phyloP scores from a whole-genome alignment of 768 basidiomycete species.

The Psilocybe cubensis region DNA sequence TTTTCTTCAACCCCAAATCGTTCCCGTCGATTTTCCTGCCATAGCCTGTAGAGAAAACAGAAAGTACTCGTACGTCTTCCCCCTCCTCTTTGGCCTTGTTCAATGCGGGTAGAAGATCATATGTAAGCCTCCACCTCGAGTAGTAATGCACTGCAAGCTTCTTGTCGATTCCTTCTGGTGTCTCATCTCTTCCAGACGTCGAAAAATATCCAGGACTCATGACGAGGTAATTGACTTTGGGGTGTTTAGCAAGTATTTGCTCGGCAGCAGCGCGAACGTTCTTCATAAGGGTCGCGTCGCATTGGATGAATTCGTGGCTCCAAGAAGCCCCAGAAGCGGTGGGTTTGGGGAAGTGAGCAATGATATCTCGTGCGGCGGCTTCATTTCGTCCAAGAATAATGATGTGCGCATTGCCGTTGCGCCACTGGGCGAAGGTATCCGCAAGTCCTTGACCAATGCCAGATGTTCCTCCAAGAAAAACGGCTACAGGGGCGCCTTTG shows the following conservation, averaged over 20 bases:
- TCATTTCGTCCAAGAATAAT: constrained; percentile 53
- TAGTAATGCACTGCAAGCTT: constrained; percentile 29
- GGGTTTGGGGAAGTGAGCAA: constrained; percentile 36
- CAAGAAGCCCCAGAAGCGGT: background rate
- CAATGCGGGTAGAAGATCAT: constrained; percentile 47
- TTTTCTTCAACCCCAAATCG: constrained; percentile 55
- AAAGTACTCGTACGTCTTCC: constrained; percentile 53
- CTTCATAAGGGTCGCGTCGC: constrained; percentile 54
- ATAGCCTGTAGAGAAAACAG: constrained; percentile 39
- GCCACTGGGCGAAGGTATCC: constrained; percentile 43
- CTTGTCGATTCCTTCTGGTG: constrained; percentile 27
- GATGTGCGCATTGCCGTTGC: constrained; percentile 49
- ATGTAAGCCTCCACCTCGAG: constrained; percentile 49
- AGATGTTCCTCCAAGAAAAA: constrained; percentile 51
- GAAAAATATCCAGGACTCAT: constrained; percentile 47
- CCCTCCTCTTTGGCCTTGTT: constrained; percentile 46
- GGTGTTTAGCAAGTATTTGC: constrained; percentile 31
- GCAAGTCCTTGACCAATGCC: constrained; percentile 55
- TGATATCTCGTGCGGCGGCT: constrained; percentile 44
- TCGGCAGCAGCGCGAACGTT: constrained; percentile 41
- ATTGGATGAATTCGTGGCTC: constrained; percentile 48
- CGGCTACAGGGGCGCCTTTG: constrained; percentile 31
- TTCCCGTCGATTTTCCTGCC: constrained; percentile 43
- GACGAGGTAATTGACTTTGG: constrained; percentile 57
- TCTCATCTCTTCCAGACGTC: constrained; percentile 27